Base-by-base conservation (phyloP, 345 rosid genomes). In the Syzygium aqueum region DNA sequence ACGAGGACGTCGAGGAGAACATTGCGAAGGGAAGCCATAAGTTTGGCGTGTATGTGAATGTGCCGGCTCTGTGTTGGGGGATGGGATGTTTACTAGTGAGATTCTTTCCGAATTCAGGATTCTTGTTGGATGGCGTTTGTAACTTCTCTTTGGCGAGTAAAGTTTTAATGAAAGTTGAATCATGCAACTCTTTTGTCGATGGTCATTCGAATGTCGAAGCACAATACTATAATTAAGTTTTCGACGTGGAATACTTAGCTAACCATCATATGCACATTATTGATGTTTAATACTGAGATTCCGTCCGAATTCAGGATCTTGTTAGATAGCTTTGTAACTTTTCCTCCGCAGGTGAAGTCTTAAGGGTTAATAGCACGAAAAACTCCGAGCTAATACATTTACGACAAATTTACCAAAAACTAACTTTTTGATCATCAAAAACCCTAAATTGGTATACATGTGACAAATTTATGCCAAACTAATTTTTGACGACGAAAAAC, bases 351-450 rank as follows among this genome's bases (percentile, higher is more conserved):
- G 1, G 46, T 43, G 6, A 43, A 43, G 46, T 43, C 6, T 43
- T 43, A 43, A 43, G 7, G 46, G 46, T 43, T 43, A 43, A 43
- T 43, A 43, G 46, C 7, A 6, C 46, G 7, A 43, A 5, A 5
- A 43, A 43, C 5, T 6, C 7, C 7, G 1, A 43, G 1, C 7
- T 43, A 1, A 6, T 43, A 43, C 1, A 43, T 43, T 3, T 43
- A 1, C 6, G 7, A 43, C 1, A 43, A 43, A 43, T 43, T 43
- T 43, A 6, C 7, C 46, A 0, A 43, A 43, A 43, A 43, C 7
- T 43, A 43, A 43, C 6, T 43, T 43, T 43, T 43, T 43, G 46
- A 43, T 7, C 7, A 43, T 1, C 1, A 43, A 43, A 43, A 43
- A 43, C 7, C 7, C 46, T 5, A 43, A 43, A 43, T 43, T 43